Evolutionary conservation across 2,329 filamentous ascomycete genomes (phyloP), one percentile per base, ranked within the genome.

Genomic region (Trichoderma cornu-damae): DNA sequence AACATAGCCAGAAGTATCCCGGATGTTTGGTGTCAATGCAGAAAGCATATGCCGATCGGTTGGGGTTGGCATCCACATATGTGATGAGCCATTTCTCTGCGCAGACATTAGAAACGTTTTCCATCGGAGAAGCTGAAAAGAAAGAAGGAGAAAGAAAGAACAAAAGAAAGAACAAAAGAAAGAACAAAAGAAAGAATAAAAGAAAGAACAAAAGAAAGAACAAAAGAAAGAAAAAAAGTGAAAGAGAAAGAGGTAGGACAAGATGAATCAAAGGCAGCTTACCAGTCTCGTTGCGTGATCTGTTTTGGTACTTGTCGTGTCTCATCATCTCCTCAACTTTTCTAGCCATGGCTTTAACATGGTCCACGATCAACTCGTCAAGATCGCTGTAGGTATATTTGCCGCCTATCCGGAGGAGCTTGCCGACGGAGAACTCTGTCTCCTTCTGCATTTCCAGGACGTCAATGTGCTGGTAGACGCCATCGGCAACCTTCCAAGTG

Each of bases 261-360:
- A 42, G 9, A 11, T 6, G 3, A 28, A 1, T 18, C 6, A n/a
- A 47, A 8, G 8, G 2, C 8, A n/a, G 79, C 88, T 78, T 86
- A 96, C 93, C 92, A 61, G 91, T 89, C 67, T 94, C 88, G 60
- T 85, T 79, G 67, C 87, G 87, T 61, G 85, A 92, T 60, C 88
- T 86, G 61, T 84, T 84, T 74, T 96, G 90, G 78, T 89, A 99
- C 73, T 96, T 96, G 70, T 97, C 93, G 71, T 96, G 87, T 63
- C 87, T 84, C 80, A 90, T 94, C 78, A 99, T 86, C 77, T 99
- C 93, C 63, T 96, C 90, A 51, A 97, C 93, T 79, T 99, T 99
- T 73, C 88, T 89, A 16, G 91, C 89, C 94, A 97, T 99, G 52
- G 92, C 90, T 76, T 96, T 94, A 69, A 99, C 90, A 70, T 99